Conservation (phyloP, 2,329 filamentous ascomycete genomes). For the Lecanoromycetidae sp. region DNA sequence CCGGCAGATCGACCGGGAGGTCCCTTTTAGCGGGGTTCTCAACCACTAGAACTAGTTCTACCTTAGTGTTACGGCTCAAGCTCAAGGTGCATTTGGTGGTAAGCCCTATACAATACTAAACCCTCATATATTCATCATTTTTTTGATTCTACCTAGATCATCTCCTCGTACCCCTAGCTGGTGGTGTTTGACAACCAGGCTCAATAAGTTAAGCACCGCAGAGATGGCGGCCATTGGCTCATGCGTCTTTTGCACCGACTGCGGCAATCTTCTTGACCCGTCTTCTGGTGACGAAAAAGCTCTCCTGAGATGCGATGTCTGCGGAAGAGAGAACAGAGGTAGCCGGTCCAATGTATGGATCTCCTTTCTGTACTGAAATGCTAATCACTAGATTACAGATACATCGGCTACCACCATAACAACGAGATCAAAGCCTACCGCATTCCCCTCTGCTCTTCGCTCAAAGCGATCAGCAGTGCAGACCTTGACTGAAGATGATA, state of each 20-base stretch:
- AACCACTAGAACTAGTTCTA: too few relatives aligned
- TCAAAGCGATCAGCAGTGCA: conserved; percentile 81
- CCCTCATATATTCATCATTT: background rate
- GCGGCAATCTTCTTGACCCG: conserved; percentile 76
- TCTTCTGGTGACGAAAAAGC: conserved; percentile 66
- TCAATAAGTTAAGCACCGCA: background rate
- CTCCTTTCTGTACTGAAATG: background rate
- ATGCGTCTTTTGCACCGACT: conserved; percentile 83
- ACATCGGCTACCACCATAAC: conserved; percentile 62
- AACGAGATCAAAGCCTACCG: conserved; percentile 74
- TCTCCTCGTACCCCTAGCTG: background rate
- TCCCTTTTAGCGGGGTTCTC: too few relatives aligned
- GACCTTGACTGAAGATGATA: conserved; percentile 62
- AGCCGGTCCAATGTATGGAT: too few relatives aligned
- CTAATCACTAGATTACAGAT: conserved; percentile 39
- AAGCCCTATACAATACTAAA: too few relatives aligned
- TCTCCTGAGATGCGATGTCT: conserved; percentile 71
- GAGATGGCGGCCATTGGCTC: conserved; percentile 80
- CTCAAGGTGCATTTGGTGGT: too few relatives aligned
- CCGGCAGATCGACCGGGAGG: too few relatives aligned
- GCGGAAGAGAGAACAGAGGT: conserved; percentile 78
- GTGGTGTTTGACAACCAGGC: background rate
- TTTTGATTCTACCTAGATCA: background rate
- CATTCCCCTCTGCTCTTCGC: conserved; percentile 81
- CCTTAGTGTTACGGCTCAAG: too few relatives aligned